These are phyloP conservation scores for Fusarium bactridioides DNA, from an alignment of 2,329 filamentous ascomycete species.

Conservation along the genomic window DNA sequence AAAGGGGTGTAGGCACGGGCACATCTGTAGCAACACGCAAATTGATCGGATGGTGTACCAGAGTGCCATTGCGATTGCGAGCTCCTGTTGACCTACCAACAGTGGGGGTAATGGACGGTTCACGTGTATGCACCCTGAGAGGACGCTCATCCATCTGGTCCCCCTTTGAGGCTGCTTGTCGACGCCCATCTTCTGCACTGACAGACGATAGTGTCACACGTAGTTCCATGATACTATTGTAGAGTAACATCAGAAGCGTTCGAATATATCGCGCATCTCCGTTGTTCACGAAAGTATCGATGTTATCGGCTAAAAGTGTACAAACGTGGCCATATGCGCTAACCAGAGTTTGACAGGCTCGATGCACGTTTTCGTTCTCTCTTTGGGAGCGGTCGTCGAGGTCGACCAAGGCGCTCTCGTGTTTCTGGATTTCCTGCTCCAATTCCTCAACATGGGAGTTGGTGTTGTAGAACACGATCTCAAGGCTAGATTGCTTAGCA, in stretches of 20 bases:
- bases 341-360: constrained; percentile 69
- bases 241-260: constrained; percentile 68
- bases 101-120: constrained; percentile 62
- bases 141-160: constrained; percentile 53
- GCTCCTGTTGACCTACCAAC: constrained; percentile 54
- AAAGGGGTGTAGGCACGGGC: constrained; percentile 44
- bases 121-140: constrained; percentile 58
- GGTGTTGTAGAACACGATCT: constrained; percentile 73
- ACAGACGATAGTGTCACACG: constrained; percentile 60
- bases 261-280: constrained; percentile 73
- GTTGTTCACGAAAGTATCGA: constrained; percentile 70
- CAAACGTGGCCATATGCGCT: constrained; percentile 72
- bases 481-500: constrained; percentile 68
- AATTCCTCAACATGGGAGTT: constrained; percentile 72
- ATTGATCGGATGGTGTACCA: constrained; percentile 60
- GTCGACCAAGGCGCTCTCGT: constrained; percentile 58
- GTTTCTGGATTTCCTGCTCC: constrained; percentile 70
- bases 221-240: constrained; percentile 73
- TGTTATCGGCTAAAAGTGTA: constrained; percentile 66
- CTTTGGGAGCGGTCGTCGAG: constrained; percentile 58
- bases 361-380: constrained; percentile 70
- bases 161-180: constrained; percentile 17
- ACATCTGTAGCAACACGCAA: constrained; percentile 66
- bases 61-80: constrained; percentile 48
- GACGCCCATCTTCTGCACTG: constrained; percentile 37